A percentile compares a stretch with the other conserved stretches of the same genome.
These are phyloP conservation scores for Setaria viridis DNA, from an alignment of 202 grass and related monocot genomes.

Conservation along the genomic window DNA sequence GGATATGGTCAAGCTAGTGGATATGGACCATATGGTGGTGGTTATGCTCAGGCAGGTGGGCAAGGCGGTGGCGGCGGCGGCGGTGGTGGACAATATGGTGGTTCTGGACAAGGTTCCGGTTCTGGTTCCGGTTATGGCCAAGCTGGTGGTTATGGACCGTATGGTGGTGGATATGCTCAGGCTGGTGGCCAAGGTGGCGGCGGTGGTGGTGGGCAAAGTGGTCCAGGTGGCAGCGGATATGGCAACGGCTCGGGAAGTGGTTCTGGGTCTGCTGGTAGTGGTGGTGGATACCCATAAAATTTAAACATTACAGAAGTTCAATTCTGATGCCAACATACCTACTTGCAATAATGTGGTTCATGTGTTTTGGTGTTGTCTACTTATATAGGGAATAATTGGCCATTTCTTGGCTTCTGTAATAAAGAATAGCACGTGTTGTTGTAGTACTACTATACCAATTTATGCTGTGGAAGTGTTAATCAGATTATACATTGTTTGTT, in stretches of 20 bases:
- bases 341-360: neutral
- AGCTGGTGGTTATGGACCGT: neutral
- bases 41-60: neutral
- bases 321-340: neutral
- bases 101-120: neutral
- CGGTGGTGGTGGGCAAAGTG: neutral
- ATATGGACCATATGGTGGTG: neutral
- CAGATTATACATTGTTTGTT: neutral
- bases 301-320: no score
- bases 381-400: neutral
- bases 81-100: neutral
- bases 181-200: conserved; percentile 11
- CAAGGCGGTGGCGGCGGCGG: neutral
- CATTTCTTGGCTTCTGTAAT: neutral
- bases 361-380: neutral
- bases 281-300: neutral
- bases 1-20: neutral
- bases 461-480: neutral
- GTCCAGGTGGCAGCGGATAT: neutral
- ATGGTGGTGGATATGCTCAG: neutral
- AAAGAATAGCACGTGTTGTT: neutral
- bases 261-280: neutral
- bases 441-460: neutral
- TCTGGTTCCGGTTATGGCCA: conserved; percentile 11
- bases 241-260: neutral